Conservation (phyloP, 495 filamentous ascomycete genomes). For the Aspergillus funiculosus region DNA sequence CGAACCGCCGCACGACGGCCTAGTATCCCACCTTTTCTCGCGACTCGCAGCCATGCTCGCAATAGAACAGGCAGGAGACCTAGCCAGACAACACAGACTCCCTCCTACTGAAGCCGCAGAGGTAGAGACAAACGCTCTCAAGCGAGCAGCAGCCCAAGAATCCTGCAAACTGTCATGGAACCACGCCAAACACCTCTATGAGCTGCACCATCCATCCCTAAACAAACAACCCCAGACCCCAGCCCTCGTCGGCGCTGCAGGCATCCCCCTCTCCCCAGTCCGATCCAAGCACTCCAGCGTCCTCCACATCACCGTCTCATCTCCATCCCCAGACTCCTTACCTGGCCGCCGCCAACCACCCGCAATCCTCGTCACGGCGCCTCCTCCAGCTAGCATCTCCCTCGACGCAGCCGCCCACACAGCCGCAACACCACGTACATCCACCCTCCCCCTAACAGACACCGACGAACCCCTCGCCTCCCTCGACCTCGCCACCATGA, state of each 20-base stretch:
- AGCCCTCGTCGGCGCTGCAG: conserved; percentile 47
- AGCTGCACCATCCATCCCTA: conserved; percentile 65
- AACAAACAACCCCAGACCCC: conserved; percentile 41
- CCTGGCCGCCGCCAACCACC: conserved; percentile 28
- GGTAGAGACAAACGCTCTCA: conserved; percentile 52
- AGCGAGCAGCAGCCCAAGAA: conserved; percentile 62
- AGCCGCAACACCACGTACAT: conserved; percentile 39
- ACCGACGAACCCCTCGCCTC: conserved; percentile 42
- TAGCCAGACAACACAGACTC: conserved; percentile 38
- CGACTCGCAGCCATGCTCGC: conserved; percentile 63
- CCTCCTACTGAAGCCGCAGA: conserved; percentile 37
- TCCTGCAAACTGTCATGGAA: conserved; percentile 69
- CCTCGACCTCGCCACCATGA: conserved; percentile 45
- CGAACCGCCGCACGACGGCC: conserved; percentile 57
- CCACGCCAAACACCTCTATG: conserved; percentile 54
- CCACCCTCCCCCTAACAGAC: conserved; percentile 39
- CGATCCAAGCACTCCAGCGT: conserved; percentile 30
- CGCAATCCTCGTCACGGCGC: conserved; percentile 38
- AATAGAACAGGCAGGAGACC: conserved; percentile 53
- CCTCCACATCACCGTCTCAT: conserved; percentile 39
- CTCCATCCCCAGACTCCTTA: conserved; percentile 21
- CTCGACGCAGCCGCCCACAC: conserved; percentile 31
- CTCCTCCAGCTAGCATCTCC: conserved; percentile 30
- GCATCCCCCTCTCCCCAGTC: conserved; percentile 59
- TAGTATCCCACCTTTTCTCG: conserved; percentile 70